These are phyloP conservation scores for Colletotrichum gloeosporioides DNA, from an alignment of 2,329 filamentous ascomycete species.

Conservation along the genomic window DNA sequence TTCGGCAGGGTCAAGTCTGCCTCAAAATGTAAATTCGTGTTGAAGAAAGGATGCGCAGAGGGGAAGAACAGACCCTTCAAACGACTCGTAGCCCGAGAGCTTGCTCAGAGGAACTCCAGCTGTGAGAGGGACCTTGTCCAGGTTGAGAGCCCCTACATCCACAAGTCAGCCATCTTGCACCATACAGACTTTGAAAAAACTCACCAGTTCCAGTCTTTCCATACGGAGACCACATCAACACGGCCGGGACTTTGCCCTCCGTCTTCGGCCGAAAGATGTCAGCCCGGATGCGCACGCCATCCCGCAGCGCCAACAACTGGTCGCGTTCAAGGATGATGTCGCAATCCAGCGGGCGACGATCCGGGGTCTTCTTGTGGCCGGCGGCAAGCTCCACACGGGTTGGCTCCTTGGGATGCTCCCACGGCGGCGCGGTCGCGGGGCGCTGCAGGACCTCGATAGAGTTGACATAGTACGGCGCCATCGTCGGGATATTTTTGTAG, in stretches of 20 bases:
- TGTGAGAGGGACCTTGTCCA: background rate
- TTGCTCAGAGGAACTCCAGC: background rate
- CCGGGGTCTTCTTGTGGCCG: background rate
- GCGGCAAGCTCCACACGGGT: background rate
- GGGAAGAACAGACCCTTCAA: background rate
- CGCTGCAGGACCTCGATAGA: background rate
- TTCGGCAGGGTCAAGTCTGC: background rate
- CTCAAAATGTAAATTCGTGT: background rate
- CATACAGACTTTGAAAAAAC: accelerated
- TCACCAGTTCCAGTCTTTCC: background rate
- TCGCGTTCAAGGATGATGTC: background rate
- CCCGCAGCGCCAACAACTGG: background rate
- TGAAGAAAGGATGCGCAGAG: background rate
- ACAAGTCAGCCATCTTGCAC: background rate
- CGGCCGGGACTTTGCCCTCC: background rate
- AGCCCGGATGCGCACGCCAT: background rate
- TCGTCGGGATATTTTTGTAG: background rate
- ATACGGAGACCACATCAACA: conserved; percentile 4
- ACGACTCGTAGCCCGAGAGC: conserved; percentile 1
- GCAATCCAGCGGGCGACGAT: background rate
- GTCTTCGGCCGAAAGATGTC: conserved; percentile 3
- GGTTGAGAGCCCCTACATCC: background rate
- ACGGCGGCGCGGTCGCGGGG: background rate
- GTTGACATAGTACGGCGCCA: conserved; percentile 2
- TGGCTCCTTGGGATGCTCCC: background rate